Evolutionary conservation across 257 asterid species (phyloP).

Genomic region (Solanum piurae): DNA sequence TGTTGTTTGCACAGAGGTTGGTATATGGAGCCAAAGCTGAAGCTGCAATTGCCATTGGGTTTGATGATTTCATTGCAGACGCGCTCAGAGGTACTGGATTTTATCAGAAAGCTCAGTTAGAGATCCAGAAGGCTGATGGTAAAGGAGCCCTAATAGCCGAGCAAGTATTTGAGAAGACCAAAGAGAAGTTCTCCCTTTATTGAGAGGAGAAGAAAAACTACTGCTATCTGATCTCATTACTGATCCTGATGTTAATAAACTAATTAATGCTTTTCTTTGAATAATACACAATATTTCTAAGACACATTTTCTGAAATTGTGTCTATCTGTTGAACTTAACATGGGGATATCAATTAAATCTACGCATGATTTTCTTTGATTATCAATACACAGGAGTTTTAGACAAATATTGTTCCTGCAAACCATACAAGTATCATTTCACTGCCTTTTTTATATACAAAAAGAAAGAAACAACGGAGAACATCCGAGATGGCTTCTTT

Average conservation of each 20-base stretch:
- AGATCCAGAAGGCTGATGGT: slow-evolving; percentile 84
- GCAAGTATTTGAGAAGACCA: slow-evolving; percentile 94
- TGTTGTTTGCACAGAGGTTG: slow-evolving; percentile 46
- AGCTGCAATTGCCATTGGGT: slow-evolving; percentile 94
- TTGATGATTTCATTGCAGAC: slow-evolving; percentile 93
- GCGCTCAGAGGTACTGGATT: slow-evolving; percentile 92
- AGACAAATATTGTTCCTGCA: background rate
- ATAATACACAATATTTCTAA: background rate
- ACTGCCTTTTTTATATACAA: background rate
- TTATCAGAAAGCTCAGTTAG: slow-evolving; percentile 79
- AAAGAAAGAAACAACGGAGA: background rate
- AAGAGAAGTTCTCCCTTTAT: slow-evolving; percentile 66
- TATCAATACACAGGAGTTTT: background rate
- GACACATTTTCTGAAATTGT: background rate
- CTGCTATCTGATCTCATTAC: background rate
- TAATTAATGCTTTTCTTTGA: background rate
- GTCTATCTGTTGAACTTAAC: background rate
- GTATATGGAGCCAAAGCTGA: slow-evolving; percentile 98
- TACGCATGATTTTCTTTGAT: background rate
- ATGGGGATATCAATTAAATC: background rate
- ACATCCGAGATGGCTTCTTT: background rate
- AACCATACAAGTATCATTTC: background rate
- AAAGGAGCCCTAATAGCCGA: slow-evolving; percentile 66
- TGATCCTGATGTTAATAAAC: background rate
- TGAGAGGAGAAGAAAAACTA: slow-evolving; percentile 8